Evolutionary conservation across 2,329 filamentous ascomycete genomes (phyloP).

Genomic region (Rutstroemia sp.): DNA sequence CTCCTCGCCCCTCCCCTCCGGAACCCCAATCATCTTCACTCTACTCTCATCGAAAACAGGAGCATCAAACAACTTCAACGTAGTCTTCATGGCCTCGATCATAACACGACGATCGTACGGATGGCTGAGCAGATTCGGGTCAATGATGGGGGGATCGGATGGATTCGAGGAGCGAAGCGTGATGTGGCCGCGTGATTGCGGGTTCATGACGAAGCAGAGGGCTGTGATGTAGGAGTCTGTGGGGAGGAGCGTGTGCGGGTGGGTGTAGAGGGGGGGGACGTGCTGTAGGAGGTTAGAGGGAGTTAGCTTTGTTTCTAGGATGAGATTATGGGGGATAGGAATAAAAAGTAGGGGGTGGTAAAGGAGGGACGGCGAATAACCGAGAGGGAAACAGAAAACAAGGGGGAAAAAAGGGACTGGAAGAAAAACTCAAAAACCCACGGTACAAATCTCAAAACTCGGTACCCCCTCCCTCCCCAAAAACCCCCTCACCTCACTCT

Average conservation of each 20-base stretch:
- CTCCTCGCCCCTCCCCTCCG: not conserved
- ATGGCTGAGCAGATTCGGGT: conserved; percentile 50
- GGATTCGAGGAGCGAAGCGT: conserved; percentile 54
- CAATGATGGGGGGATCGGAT: conserved; percentile 53
- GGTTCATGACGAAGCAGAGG: conserved; percentile 44
- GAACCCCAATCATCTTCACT: conserved; percentile 1
- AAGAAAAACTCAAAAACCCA: too few species aligned
- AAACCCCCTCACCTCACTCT: not conserved
- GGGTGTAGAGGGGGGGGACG: conserved; percentile 27
- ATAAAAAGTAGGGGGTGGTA: not conserved
- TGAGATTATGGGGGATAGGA: not conserved
- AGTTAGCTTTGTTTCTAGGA: not conserved
- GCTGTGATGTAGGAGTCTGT: conserved; percentile 37
- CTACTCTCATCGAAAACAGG: not conserved
- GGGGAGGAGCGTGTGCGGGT: conserved; percentile 29
- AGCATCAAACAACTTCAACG: not conserved
- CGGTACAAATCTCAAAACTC: not conserved
- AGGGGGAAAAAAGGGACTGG: too few species aligned
- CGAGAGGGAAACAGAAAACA: too few species aligned
- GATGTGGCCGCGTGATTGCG: conserved; percentile 53
- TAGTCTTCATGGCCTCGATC: conserved; percentile 35
- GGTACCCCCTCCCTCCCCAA: not conserved
- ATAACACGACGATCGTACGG: conserved; percentile 44
- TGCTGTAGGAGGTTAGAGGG: conserved; percentile 8
- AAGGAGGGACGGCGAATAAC: not conserved